Percentiles rank a stretch among this genome's conserved stretches.
Conservation (phyloP, 441 rosid genomes). For the Pelargonium exstipulatum region DNA sequence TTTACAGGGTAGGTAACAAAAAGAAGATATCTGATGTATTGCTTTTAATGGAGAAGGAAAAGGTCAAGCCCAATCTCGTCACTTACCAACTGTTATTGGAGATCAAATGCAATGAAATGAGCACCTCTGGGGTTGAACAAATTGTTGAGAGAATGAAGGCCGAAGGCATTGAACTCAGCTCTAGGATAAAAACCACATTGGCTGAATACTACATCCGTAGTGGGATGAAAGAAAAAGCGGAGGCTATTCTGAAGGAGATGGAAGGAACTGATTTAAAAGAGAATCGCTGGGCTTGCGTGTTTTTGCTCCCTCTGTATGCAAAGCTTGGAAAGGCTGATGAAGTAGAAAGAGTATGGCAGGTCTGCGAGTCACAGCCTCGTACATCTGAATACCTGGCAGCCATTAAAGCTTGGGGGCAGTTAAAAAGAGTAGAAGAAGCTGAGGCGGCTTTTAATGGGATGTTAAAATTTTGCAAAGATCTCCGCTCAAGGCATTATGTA, state of each 20-base stretch:
- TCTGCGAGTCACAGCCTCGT: slow-evolving; percentile 24
- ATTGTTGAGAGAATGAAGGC: neutral
- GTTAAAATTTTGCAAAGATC: slow-evolving; percentile 19
- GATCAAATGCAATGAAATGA: slow-evolving; percentile 23
- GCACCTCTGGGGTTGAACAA: slow-evolving; percentile 15
- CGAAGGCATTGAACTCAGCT: slow-evolving; percentile 17
- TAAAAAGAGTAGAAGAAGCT: slow-evolving; percentile 32
- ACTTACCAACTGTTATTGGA: slow-evolving; percentile 33
- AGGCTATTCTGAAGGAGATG: slow-evolving; percentile 14
- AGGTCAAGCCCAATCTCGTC: slow-evolving; percentile 2
- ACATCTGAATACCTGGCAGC: slow-evolving; percentile 28
- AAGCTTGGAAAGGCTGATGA: slow-evolving; percentile 24
- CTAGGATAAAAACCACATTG: slow-evolving; percentile 3
- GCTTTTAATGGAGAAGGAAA: slow-evolving; percentile 16
- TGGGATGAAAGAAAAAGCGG: slow-evolving; percentile 27
- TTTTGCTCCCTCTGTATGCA: slow-evolving; percentile 19
- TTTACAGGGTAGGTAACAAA: slow-evolving; percentile 29
- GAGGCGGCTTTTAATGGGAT: slow-evolving; percentile 27
- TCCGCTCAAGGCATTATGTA: slow-evolving; percentile 14
- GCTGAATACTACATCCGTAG: slow-evolving; percentile 22
- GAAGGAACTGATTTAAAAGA: neutral
- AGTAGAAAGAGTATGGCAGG: slow-evolving; percentile 33
- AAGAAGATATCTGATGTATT: slow-evolving; percentile 28
- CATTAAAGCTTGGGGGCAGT: slow-evolving; percentile 32
- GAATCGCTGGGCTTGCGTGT: slow-evolving; percentile 4